phyloP scores from a whole-genome alignment of 1,139 yeast genomes.

The Geotrichum phurueaensis region DNA sequence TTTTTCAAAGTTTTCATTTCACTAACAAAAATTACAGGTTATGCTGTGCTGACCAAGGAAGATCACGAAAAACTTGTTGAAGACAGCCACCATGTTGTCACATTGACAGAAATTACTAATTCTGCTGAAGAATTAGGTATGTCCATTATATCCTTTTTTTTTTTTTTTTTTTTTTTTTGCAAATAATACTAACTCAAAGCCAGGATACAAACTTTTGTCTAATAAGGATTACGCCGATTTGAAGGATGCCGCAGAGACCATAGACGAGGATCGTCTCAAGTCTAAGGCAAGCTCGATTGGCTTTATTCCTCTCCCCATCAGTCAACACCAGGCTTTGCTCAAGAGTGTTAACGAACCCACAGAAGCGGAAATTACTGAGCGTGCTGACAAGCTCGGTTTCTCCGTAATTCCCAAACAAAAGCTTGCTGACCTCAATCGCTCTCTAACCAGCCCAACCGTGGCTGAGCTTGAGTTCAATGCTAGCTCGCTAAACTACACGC shows the following conservation, averaged over 20 bases:
- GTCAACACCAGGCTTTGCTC: slow-evolving; percentile 26
- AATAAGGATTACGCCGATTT: slow-evolving; percentile 5
- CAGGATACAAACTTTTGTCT: slow-evolving; percentile 7
- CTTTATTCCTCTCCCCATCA: slow-evolving; percentile 42
- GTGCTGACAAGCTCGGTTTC: slow-evolving; percentile 33
- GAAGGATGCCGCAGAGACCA: slow-evolving; percentile 10
- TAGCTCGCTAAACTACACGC: slow-evolving; percentile 21
- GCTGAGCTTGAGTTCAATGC: slow-evolving; percentile 18
- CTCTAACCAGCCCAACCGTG: slow-evolving; percentile 21
- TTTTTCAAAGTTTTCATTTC: background rate
- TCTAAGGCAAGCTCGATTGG: slow-evolving; percentile 28
- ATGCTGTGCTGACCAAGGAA: slow-evolving; percentile 29
- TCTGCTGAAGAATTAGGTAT: slow-evolving; percentile 34
- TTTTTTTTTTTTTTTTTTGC: too few relatives aligned
- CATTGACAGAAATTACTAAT: slow-evolving; percentile 27
- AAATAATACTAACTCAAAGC: background rate
- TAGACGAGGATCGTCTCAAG: slow-evolving; percentile 4
- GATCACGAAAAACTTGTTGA: slow-evolving; percentile 28
- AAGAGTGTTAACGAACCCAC: slow-evolving; percentile 23
- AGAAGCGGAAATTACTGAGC: slow-evolving; percentile 29
- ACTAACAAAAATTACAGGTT: slow-evolving; percentile 23
- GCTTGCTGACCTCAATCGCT: slow-evolving; percentile 13
- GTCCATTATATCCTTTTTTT: too few relatives aligned
- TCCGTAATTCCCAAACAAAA: slow-evolving; percentile 24
- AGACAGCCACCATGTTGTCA: slow-evolving; percentile 18